A percentile compares a stretch with the other conserved stretches of the same genome.
Conservation (phyloP, 805 yeast genomes). For the Starmerella floris region DNA sequence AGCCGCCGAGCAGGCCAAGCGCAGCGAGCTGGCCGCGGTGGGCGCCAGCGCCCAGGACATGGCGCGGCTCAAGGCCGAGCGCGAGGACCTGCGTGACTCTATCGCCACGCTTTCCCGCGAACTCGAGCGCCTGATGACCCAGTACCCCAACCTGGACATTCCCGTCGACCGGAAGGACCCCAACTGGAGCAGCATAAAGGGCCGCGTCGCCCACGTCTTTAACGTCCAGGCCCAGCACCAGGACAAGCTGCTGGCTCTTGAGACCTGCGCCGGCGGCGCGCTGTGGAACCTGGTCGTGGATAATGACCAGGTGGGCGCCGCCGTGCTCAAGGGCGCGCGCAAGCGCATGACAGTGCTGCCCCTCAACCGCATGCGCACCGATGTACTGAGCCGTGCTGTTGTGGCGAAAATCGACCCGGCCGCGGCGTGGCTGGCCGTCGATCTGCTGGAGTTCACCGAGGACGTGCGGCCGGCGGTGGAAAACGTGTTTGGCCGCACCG, state of each 20-base stretch:
- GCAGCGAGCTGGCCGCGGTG: background rate
- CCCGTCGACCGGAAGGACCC: conserved; percentile 32
- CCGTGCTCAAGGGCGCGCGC: conserved; percentile 64
- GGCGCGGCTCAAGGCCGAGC: background rate
- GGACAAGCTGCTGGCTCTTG: conserved; percentile 67
- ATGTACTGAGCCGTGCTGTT: conserved; percentile 38
- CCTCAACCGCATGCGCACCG: conserved; percentile 64
- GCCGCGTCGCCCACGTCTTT: conserved; percentile 81
- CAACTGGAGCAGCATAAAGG: conserved; percentile 59
- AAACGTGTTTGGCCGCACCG: conserved; percentile 79
- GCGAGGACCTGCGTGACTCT: conserved; percentile 7
- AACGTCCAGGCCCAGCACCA: conserved; percentile 41
- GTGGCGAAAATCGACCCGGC: conserved; percentile 66
- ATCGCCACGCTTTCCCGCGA: conserved; percentile 7
- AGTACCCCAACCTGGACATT: conserved; percentile 11
- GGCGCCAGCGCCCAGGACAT: conserved; percentile 1
- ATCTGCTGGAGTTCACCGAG: conserved; percentile 58
- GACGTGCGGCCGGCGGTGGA: conserved; percentile 75
- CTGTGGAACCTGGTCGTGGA: conserved; percentile 86
- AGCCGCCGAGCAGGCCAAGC: background rate
- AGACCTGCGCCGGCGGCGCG: conserved; percentile 87
- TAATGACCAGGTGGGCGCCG: conserved; percentile 71
- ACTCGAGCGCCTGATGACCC: conserved; percentile 8
- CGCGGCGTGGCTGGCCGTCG: conserved; percentile 78
- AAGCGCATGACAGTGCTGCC: conserved; percentile 87